Conservation (phyloP, 169 alveolate genomes). For the Babesia bovis region DNA sequence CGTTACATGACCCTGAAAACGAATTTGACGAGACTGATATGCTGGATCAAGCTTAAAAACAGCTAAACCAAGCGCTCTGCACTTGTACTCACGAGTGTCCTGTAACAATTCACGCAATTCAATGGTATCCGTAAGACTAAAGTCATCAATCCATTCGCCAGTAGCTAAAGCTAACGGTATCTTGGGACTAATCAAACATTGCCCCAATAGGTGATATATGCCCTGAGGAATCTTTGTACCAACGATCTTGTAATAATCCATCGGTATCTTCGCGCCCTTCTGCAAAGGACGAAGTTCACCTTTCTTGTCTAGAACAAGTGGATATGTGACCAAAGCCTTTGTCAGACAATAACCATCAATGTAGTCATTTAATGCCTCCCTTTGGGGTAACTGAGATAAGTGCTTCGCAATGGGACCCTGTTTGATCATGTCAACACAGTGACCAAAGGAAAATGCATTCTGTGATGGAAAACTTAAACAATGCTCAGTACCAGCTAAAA, state of each 20-base stretch:
- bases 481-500: conserved; percentile 79
- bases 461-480: conserved; percentile 72
- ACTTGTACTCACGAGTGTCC: conserved; percentile 75
- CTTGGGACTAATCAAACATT: conserved; percentile 70
- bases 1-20: conserved; percentile 38
- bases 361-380: conserved; percentile 55
- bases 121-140: conserved; percentile 67
- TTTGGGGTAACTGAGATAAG: conserved; percentile 67
- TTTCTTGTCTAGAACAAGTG: conserved; percentile 36
- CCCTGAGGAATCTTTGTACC: conserved; percentile 73
- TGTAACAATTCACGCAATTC: conserved; percentile 72
- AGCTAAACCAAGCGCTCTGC: conserved; percentile 75
- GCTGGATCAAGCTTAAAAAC: conserved; percentile 65
- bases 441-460: conserved; percentile 70
- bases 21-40: conserved; percentile 60
- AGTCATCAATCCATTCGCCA: conserved; percentile 78
- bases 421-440: conserved; percentile 69
- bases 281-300: conserved; percentile 31
- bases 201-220: conserved; percentile 69
- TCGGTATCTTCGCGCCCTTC: conserved; percentile 43
- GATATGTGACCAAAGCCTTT: conserved; percentile 45
- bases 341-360: conserved; percentile 58
- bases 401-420: conserved; percentile 71
- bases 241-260: conserved; percentile 71
- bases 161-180: conserved; percentile 69